Evolutionary conservation across 257 asterid species (phyloP), one percentile per base, ranked within the genome.

Genomic region (Gardenia jasminoides): DNA sequence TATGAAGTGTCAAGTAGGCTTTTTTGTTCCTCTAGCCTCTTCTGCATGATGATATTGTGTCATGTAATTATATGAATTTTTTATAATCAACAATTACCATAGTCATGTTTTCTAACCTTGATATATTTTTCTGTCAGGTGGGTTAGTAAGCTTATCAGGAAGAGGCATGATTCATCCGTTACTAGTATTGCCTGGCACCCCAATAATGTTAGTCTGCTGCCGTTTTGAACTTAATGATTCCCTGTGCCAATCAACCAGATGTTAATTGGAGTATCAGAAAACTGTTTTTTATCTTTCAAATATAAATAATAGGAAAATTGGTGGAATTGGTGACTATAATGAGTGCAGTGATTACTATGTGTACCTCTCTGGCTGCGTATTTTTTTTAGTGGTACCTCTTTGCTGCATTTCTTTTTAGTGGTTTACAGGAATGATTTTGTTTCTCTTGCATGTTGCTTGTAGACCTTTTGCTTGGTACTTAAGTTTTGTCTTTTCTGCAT

Each of bases 181-280:
- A 96, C 99, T 13, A 91, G 90, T 81, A 91, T 96, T 77, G 97
- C 98, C 65, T 96, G 99, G 99, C 98, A 96, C 88, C 99, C 99
- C 56, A 86, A 92, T 87, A 96, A 96, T 82, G 99, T 96, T 85
- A 87, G 97, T 86, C 28, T 77, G 24, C 68, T 76, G 64, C 65
- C 58, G 52, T 19, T 70, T 54, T 24, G 43, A 36, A 67, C 16
- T 54, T 52, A 52, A 31, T 20, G 0, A 33, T 17, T 22, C 2
- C 39, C 1, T 74, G 30, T 54, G n/a, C 41, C 41, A 64, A 64
- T 12, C 50, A 54, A 54, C 10, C 26, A 36, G 44, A 28, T 72
- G 43, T 74, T 39, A 56, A 30, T 36, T 22, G 52, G 54, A 74
- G 31, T 33, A 20, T 30, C 54, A 4, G 3, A 7, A 52, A 20